Evolutionary conservation across 1,284 basidiomycete species (phyloP).

Genomic region (Naganishia liquefaciens): DNA sequence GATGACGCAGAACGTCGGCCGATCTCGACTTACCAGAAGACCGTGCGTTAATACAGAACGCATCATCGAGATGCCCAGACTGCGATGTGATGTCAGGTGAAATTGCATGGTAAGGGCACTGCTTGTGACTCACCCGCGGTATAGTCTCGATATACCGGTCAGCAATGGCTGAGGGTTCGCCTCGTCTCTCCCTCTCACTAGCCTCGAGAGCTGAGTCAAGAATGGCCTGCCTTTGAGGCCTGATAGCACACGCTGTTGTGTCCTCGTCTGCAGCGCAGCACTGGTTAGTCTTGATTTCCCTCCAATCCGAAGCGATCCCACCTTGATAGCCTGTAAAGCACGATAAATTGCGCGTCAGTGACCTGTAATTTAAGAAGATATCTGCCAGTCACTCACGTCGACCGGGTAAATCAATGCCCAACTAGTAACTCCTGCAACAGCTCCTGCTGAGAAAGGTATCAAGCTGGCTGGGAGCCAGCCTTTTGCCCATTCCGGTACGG

Average conservation of each 20-base stretch:
- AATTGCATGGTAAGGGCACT: background rate
- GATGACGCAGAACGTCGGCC: background rate
- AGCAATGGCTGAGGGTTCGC: conserved; percentile 49
- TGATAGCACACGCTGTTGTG: conserved; percentile 51
- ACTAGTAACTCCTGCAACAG: conserved; percentile 51
- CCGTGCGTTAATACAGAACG: conserved; percentile 54
- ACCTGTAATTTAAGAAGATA: background rate
- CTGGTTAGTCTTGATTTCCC: no score
- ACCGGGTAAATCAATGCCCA: conserved; percentile 55
- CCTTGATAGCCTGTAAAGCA: conserved; percentile 47
- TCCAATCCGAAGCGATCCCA: conserved; percentile 14
- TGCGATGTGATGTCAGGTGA: conserved; percentile 22
- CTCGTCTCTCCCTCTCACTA: conserved; percentile 50
- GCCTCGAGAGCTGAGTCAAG: conserved; percentile 44
- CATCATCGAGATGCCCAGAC: conserved; percentile 52
- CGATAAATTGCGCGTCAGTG: background rate
- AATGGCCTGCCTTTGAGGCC: conserved; percentile 47
- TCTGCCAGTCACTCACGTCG: conserved; percentile 44
- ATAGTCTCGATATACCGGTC: conserved; percentile 48
- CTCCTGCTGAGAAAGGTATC: conserved; percentile 53
- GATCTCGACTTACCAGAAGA: conserved; percentile 37
- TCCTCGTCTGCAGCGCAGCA: conserved; percentile 44
- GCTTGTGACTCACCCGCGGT: conserved; percentile 44
- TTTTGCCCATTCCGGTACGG: conserved; percentile 51
- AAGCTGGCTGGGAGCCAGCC: conserved; percentile 44